Evolutionary conservation across 1,284 basidiomycete species (phyloP).

Genomic region (Jaminaea rosea): DNA sequence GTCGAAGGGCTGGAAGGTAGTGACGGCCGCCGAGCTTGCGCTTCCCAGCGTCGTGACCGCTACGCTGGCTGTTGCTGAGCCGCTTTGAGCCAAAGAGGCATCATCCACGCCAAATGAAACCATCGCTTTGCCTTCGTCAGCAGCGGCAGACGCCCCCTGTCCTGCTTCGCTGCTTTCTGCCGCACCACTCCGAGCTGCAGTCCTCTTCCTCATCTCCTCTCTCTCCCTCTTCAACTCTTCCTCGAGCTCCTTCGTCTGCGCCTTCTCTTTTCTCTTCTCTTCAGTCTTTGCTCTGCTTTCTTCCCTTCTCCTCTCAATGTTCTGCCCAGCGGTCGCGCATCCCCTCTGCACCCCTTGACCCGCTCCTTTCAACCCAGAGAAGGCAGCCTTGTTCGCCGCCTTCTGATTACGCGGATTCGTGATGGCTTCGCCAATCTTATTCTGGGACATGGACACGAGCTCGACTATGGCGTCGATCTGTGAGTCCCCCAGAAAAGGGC

Average conservation of each 20-base stretch:
- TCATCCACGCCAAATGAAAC: not conserved
- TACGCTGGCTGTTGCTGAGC: not conserved
- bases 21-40: slow-evolving; percentile 1
- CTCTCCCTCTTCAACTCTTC: slow-evolving; percentile 7
- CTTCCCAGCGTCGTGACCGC: not conserved
- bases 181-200: not conserved
- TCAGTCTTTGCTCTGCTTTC: slow-evolving; percentile 4
- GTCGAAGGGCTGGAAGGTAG: slow-evolving; percentile 3
- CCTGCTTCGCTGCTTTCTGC: not conserved
- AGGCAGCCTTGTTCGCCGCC: not conserved
- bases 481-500: not conserved
- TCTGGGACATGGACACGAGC: slow-evolving; percentile 3
- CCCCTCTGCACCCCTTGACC: slow-evolving; percentile 1
- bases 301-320: slow-evolving; percentile 4
- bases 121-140: not conserved
- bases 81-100: not conserved
- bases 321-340: not conserved
- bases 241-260: slow-evolving; percentile 4
- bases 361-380: not conserved
- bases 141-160: not conserved
- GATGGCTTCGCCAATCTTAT: slow-evolving; percentile 3
- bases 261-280: slow-evolving; percentile 7
- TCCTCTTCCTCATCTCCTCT: slow-evolving; percentile 2
- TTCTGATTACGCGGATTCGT: slow-evolving; percentile 7
- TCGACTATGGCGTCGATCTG: slow-evolving; percentile 4